A percentile compares a stretch with the other conserved stretches of the same genome.
Evolutionary conservation across 2,329 filamentous ascomycete genomes (phyloP).

Genomic region (Colletotrichum sp.): DNA sequence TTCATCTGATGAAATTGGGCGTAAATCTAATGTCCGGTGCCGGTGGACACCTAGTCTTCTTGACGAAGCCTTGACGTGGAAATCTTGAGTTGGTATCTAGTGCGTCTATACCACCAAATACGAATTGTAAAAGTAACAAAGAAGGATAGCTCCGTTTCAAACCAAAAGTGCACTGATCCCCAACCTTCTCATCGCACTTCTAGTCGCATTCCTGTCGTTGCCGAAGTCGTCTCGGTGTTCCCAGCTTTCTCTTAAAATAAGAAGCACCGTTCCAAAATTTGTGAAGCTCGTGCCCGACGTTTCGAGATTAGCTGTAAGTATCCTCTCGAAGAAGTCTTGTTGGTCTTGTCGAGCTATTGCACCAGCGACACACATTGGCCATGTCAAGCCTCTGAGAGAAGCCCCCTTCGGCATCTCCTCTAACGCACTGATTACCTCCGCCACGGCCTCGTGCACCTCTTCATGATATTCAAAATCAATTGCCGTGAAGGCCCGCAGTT

Average conservation of each 20-base stretch:
- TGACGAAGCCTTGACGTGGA: not conserved
- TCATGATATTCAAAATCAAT: not conserved
- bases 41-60: not conserved
- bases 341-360: not conserved
- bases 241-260: slow-evolving; percentile 3
- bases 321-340: not conserved
- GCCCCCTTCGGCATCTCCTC: not conserved
- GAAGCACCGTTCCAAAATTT: slow-evolving; percentile 1
- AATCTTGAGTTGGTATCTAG: not conserved
- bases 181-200: not conserved
- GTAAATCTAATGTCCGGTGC: not conserved
- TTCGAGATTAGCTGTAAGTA: not conserved
- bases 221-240: not conserved
- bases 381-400: slow-evolving; percentile 1
- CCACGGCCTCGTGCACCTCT: not conserved
- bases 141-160: not conserved
- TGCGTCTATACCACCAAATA: not conserved
- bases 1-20: not conserved
- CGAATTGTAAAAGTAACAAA: not conserved
- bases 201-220: not conserved
- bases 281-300: not conserved
- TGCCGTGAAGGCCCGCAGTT: not conserved
- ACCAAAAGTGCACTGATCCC: not conserved
- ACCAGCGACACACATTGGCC: slow-evolving; percentile 8
- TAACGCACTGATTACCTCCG: not conserved